Evolutionary conservation across 1,284 basidiomycete genomes (phyloP).

Genomic region (Takashimella koratensis): DNA sequence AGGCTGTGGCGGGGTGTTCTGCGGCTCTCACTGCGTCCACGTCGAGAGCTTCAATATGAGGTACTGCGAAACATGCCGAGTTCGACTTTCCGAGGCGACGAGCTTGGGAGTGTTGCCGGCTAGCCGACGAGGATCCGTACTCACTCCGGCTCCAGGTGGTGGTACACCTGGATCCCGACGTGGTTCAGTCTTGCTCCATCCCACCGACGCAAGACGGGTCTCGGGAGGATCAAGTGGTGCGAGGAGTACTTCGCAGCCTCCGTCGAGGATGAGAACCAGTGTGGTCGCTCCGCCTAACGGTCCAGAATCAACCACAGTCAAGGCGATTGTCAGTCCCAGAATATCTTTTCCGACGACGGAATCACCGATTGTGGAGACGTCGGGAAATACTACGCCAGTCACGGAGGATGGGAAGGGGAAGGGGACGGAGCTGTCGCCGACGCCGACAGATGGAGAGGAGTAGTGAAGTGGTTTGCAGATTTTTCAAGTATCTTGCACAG

Average conservation of each 20-base stretch:
- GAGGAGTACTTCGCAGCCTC: not conserved
- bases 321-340: no score
- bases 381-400: no score
- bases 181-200: not conserved
- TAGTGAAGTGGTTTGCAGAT: no score
- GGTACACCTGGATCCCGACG: not conserved
- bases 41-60: constrained; percentile 40
- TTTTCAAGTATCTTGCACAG: no score
- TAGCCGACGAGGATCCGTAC: not conserved
- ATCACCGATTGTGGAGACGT: no score
- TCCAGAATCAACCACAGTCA: no score
- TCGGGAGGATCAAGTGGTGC: not conserved
- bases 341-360: no score
- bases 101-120: constrained; percentile 22
- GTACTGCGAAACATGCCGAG: constrained; percentile 44
- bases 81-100: constrained; percentile 30
- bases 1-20: constrained; percentile 48
- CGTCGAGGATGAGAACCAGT: no score
- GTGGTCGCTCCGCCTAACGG: no score
- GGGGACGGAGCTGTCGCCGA: no score
- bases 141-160: not conserved
- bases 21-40: constrained; percentile 43
- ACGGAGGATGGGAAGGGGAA: no score
- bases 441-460: no score
- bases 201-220: not conserved